phyloP scores from a whole-genome alignment of 73 alveolate genomes.

The Urostyla sp. region DNA sequence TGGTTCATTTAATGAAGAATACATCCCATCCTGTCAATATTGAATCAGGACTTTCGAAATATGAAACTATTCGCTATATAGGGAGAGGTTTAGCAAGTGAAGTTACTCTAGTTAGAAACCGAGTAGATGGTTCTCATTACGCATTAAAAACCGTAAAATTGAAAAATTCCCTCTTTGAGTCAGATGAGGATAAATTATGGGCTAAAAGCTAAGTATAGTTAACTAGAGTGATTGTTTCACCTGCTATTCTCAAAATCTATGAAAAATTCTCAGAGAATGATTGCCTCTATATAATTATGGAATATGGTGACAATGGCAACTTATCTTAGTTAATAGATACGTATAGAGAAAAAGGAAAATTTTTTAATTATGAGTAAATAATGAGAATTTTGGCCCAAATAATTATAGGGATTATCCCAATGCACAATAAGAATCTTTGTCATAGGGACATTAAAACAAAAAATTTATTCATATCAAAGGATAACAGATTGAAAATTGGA shows the following conservation, averaged over 20 bases:
- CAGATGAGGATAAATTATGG: constrained; percentile 80
- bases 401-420: constrained; percentile 88
- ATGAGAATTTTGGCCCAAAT: constrained; percentile 89
- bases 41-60: constrained; percentile 40
- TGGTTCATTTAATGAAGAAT: constrained; percentile 40
- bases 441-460: constrained; percentile 96
- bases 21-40: constrained; percentile 9
- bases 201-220: constrained; percentile 94
- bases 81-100: constrained; percentile 91
- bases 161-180: constrained; percentile 59
- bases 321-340: constrained; percentile 84
- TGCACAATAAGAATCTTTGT: constrained; percentile 93
- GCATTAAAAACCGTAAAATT: constrained; percentile 73
- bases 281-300: constrained; percentile 92
- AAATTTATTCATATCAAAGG: constrained; percentile 89
- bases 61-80: constrained; percentile 30
- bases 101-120: constrained; percentile 70
- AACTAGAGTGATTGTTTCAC: constrained; percentile 85
- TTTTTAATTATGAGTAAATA: constrained; percentile 81
- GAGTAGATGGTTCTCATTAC: constrained; percentile 40
- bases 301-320: constrained; percentile 98
- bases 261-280: constrained; percentile 91
- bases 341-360: constrained; percentile 63
- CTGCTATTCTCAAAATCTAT: constrained; percentile 93
- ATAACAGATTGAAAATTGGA: constrained; percentile 91